phyloP scores from a whole-genome alignment of 1,284 basidiomycete species.

The Thelephora terrestris region DNA sequence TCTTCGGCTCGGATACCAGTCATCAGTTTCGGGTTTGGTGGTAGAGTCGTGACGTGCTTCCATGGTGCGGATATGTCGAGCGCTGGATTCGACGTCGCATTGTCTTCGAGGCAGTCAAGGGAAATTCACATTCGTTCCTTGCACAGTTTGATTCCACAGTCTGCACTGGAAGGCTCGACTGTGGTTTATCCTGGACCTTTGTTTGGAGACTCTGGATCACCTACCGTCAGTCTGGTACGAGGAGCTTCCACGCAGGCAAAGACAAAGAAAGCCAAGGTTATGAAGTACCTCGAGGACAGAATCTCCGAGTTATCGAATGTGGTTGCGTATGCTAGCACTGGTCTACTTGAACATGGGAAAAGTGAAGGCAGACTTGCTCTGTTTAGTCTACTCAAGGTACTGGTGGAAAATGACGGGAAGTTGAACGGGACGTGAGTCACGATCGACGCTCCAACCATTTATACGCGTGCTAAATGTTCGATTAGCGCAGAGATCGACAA shows the following conservation, averaged over 20 bases:
- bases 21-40: constrained; percentile 84
- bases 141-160: constrained; percentile 59
- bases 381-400: constrained; percentile 63
- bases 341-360: constrained; percentile 41
- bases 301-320: constrained; percentile 70
- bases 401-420: constrained; percentile 83
- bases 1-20: constrained; percentile 68
- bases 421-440: constrained; percentile 66
- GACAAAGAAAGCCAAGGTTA: constrained; percentile 73
- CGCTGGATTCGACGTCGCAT: constrained; percentile 68
- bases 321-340: constrained; percentile 57
- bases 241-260: constrained; percentile 56
- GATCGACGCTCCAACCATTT: neutral
- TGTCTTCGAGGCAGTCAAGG: constrained; percentile 61
- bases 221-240: constrained; percentile 59
- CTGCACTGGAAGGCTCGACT: constrained; percentile 46
- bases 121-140: constrained; percentile 62
- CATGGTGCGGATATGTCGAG: constrained; percentile 59
- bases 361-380: constrained; percentile 72
- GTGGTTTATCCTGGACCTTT: constrained; percentile 78
- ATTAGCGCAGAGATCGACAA: constrained; percentile 60
- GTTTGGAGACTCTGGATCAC: constrained; percentile 64
- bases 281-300: constrained; percentile 69
- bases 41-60: constrained; percentile 79
- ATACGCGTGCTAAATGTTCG: constrained; percentile 7